Percentiles rank a stretch among this genome's conserved stretches.
Conservation (phyloP, 805 yeast species). For the Candida ovalis region DNA sequence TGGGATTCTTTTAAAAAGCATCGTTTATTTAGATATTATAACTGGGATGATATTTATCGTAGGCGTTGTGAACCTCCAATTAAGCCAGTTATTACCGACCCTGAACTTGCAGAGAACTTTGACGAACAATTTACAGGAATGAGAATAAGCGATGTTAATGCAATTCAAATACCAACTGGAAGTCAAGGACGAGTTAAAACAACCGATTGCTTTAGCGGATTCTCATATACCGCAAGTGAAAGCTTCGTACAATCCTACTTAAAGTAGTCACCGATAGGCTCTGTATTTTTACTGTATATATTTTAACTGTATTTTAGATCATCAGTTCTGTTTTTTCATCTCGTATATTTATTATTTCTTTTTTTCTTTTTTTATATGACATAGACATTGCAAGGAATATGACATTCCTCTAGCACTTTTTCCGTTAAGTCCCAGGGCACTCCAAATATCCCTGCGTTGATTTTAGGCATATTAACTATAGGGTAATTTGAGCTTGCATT, state of each 20-base stretch:
- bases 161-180: conserved; percentile 5
- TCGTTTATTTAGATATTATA: conserved; percentile 65
- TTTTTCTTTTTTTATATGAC: conserved; percentile 28
- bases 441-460: conserved; percentile 75
- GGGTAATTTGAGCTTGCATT: not conserved
- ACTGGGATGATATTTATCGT: conserved; percentile 56
- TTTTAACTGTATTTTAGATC: not conserved
- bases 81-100: conserved; percentile 69
- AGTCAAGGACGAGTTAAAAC: not conserved
- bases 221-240: conserved; percentile 41
- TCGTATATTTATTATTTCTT: not conserved
- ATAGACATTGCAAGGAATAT: conserved; percentile 43
- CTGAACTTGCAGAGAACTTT: conserved; percentile 74
- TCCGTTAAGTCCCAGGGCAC: conserved; percentile 80
- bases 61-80: conserved; percentile 65
- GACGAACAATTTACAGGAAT: conserved; percentile 69
- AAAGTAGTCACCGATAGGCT: not conserved
- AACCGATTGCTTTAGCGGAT: conserved; percentile 36
- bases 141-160: conserved; percentile 27
- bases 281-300: not conserved
- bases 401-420: conserved; percentile 36
- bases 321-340: not conserved
- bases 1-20: conserved; percentile 55
- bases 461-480: conserved; percentile 61
- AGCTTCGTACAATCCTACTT: conserved; percentile 32